These are phyloP conservation scores for Sinapis alba DNA, from an alignment of 441 rosid species.

Conservation along the genomic window DNA sequence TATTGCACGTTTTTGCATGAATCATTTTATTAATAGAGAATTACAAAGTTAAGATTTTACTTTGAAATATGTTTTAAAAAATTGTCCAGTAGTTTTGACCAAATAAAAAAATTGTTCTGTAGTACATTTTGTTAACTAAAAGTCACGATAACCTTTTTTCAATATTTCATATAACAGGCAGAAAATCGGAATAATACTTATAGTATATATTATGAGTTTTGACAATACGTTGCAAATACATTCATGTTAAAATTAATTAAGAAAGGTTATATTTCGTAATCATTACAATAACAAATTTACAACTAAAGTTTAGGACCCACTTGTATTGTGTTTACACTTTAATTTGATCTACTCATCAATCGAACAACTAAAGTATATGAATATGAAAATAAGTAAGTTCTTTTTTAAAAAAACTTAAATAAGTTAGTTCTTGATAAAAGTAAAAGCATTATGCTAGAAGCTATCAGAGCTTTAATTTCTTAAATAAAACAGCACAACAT, in stretches of 20 bases:
- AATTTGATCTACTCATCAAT: not conserved
- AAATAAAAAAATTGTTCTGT: not conserved
- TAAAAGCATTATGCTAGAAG: not conserved
- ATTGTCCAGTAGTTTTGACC: not conserved
- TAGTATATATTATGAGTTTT: not conserved
- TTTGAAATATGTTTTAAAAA: not conserved
- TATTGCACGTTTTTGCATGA: not conserved
- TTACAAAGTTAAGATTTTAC: not conserved
- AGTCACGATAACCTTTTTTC: not conserved
- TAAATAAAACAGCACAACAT: not conserved
- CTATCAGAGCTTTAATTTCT: not conserved
- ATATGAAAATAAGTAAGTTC: slow-evolving; percentile 1
- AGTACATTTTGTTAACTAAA: not conserved
- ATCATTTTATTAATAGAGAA: not conserved
- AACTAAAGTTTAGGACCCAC: not conserved
- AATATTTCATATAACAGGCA: not conserved
- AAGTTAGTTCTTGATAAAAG: not conserved
- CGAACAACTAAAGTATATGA: not conserved
- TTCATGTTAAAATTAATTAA: not conserved
- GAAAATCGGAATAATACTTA: not conserved
- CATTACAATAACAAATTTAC: not conserved
- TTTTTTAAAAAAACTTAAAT: too few species aligned
- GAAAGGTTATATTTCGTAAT: not conserved
- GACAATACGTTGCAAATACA: slow-evolving; percentile 2
- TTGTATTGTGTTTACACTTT: not conserved